Evolutionary conservation across 129 eudicot species (phyloP), one percentile per base, ranked within the genome.

Genomic region (Logfia minima): DNA sequence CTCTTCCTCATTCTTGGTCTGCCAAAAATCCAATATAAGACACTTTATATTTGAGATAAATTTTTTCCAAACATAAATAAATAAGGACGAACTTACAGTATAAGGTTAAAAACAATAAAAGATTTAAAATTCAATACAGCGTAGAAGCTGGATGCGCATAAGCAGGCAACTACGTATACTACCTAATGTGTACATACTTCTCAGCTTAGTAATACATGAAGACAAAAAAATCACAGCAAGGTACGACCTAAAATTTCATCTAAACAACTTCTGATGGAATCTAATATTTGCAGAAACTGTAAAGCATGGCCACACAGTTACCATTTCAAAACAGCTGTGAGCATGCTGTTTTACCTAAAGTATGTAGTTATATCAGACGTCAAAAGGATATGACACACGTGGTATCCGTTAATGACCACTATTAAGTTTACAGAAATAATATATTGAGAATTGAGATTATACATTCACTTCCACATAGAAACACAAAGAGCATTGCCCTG

Each of bases 1-100:
- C 79, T 92, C 97, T 72, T 92, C 97, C 82, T 92, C 97, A 34
- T 92, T 92, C 81, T 92, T 92, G 17, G 76, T 81, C 90, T 91
- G 88, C 81, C 23, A 61, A 23, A 55, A 55, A 34, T 53, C 35
- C 65, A 4, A 72, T 52, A 72, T 4, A 21, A 9, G 35, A 75
- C 1, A 68, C 29, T 29, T 24, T 17, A 58, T 31, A 16, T 24
- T 2, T 3, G 21, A 7, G 24, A n/a, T 52, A 75, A 68, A 28
- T 1, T 1, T 3, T 21, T 60, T 28, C 55, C 55, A 48, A 64
- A 1, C 1, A 17, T 45, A 16, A 14, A 4, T 16, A 28, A 66
- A 71, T 29, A 21, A 0, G 4, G 2, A 43, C 19, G 17, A 45
- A 45, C 53, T 45, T 45, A 45, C 4, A 3, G 53, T 45, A 45